phyloP scores from a whole-genome alignment of 371 early-diverging fungal species.

The Lichtheimia ornata region DNA sequence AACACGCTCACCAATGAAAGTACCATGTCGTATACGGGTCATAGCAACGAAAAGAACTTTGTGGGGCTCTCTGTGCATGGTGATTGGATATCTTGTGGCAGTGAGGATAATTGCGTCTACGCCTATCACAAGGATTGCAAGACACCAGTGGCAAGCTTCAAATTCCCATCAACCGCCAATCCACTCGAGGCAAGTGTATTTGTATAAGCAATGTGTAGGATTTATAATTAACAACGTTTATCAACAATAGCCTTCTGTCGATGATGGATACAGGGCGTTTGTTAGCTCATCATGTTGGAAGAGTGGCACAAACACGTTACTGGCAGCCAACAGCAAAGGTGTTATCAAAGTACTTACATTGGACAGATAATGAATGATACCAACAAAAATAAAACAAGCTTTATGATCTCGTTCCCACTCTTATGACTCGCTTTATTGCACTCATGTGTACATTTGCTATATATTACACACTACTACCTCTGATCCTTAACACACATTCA shows the following conservation, averaged over 20 bases:
- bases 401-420: too few species aligned
- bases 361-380: conserved; percentile 11
- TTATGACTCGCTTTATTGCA: too few species aligned
- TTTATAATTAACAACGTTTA: not conserved
- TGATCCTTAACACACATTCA: not conserved
- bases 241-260: not conserved
- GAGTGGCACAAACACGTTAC: conserved; percentile 66
- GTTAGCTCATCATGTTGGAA: conserved; percentile 93
- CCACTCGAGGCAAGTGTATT: conserved; percentile 33
- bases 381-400: too few species aligned
- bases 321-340: conserved; percentile 92
- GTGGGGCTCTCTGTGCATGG: conserved; percentile 79
- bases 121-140: conserved; percentile 75
- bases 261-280: conserved; percentile 45
- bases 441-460: too few species aligned
- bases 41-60: conserved; percentile 94
- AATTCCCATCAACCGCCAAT: conserved; percentile 73
- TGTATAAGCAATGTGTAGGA: not conserved
- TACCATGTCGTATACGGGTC: conserved; percentile 76
- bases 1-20: conserved; percentile 54
- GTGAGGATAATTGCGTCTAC: conserved; percentile 86
- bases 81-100: conserved; percentile 91
- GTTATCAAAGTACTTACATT: conserved; percentile 77
- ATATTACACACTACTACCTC: too few species aligned
- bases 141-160: conserved; percentile 70